Base-by-base conservation (phyloP, 495 filamentous ascomycete genomes). In the Podospora fimiseda region DNA sequence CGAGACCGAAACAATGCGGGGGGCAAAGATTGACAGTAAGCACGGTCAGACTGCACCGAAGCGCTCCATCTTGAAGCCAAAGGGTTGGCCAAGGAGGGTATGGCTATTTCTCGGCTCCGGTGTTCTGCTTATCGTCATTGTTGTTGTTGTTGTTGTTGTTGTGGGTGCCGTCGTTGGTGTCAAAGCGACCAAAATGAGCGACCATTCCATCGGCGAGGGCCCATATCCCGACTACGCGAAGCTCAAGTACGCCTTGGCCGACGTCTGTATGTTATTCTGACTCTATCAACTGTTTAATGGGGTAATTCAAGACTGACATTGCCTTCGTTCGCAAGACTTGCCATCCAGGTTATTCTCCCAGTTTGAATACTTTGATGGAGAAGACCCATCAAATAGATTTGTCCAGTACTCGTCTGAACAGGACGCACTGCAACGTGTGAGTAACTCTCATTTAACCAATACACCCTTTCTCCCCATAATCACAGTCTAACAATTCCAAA, bases 81-180 rank as follows among this genome's bases (percentile, higher is more conserved):
- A 79, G 78, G 70, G 70, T 9, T 65, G 70, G 56, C 72, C 70
- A 49, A 71, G 63, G 18, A 77, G 71, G 66, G 52, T 75, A 16
- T 63, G 76, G 16, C 58, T 66, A 9, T 56, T 66, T 1, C 0
- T 24, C 1, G 41, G 76, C 3, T 57, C 24, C 2, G 53, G 16
- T 5, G 36, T 57, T 13, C 14, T 60, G 15, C 8, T 84, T 47
- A 48, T 68, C 27, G 60, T 54, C 36, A 62, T 81, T 8, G 68
- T 73, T 1, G 63, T 77, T 3, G 54, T 57, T 1, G 58, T 23
- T n/a, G 68, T 80, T 9, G 73, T 85, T 1, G 63, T 77, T 3
- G 54, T 57, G 1, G 58, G 37, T n/a, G 68, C 81, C 9, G 73
- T 85, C n/a, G 76, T 74, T 11, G 76, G 79, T 2, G 68, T 77